These are phyloP conservation scores for Fomitopsis schrenkii DNA, from an alignment of 1,284 basidiomycete genomes.

Conservation along the genomic window DNA sequence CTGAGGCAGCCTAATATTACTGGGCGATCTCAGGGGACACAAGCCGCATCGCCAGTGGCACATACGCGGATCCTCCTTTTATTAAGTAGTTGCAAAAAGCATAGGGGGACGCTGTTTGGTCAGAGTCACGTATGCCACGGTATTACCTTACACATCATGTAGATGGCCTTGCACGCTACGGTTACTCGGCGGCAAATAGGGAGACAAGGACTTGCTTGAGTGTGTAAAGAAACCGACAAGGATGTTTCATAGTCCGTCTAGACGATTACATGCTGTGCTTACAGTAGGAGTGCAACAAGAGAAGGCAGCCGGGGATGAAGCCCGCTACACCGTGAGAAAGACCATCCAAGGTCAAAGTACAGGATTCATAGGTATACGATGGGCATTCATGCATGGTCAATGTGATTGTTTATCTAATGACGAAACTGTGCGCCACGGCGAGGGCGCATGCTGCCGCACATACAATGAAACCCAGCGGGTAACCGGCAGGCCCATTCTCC, in stretches of 20 bases:
- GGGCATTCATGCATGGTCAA: not conserved
- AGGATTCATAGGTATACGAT: not conserved
- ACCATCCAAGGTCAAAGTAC: not conserved
- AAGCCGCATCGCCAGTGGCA: too few species aligned
- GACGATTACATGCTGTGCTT: not conserved
- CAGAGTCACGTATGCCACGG: too few species aligned
- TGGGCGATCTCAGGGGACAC: too few species aligned
- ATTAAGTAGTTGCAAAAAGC: too few species aligned
- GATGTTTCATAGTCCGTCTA: constrained; percentile 1
- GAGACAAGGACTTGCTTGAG: too few species aligned
- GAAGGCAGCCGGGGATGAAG: not conserved
- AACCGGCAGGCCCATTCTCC: constrained; percentile 62
- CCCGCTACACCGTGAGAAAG: not conserved
- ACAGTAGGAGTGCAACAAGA: not conserved
- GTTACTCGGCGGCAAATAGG: too few species aligned
- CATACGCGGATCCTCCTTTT: too few species aligned
- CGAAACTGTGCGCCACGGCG: constrained; percentile 65
- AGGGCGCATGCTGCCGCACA: constrained; percentile 58
- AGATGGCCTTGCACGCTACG: too few species aligned
- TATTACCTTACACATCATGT: too few species aligned
- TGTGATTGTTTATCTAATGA: constrained; percentile 19
- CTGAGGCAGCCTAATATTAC: too few species aligned
- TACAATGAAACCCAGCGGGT: constrained; percentile 67
- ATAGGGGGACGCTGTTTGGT: too few species aligned
- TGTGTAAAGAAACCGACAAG: not conserved